Base-by-base conservation (phyloP, 2,329 filamentous ascomycete genomes). In the Keithomyces neogunnii region DNA sequence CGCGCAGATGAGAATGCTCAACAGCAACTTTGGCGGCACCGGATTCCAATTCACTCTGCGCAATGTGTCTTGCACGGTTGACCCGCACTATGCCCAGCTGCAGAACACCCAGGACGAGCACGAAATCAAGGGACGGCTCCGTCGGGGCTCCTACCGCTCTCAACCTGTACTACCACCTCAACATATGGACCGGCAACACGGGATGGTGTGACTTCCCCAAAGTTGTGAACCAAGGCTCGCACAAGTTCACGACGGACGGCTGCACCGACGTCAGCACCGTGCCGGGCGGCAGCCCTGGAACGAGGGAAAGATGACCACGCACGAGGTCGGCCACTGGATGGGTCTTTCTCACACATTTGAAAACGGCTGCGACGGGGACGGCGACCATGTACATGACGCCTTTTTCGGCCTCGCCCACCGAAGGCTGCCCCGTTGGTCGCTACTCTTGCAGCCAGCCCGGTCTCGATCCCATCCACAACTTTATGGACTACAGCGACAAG, bases 241-340 rank as follows among this genome's bases (percentile, higher is more conserved):
- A 35, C 5, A 35, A 6, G 33, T 35, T 6, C 6, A 6, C 5
- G 6, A 2, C 10, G 2, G 2, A 45, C 30, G 43, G 43, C 43
- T 45, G 43, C 43, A 28, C 30, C 7, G n/a, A 45, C 43, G 6
- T 6, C 9, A 4, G 43, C 8, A 28, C 43, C 13, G 2, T 73
- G 4, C 71, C 70, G 3, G 71, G 68, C 6, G 69, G 72, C 31
- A 55, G 57, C 66, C 71, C 56, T 69, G 62, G 48, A 60, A 60
- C 56, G 44, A 62, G 11, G 62, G 62, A 3, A 58, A 60, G 45
- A 65, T 63, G 28, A 57, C 63, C 2, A 51, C 63, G 4, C 65
- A 68, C 50, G 65, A 73, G 57, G 61, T 67, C 30, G 70, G 70
- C 5, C 70, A 73, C 57, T 73, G 70, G 70, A 63, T 73, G 51